These are phyloP conservation scores for Paramecium octaurelia DNA, from an alignment of 73 alveolate genomes.

Conservation along the genomic window DNA sequence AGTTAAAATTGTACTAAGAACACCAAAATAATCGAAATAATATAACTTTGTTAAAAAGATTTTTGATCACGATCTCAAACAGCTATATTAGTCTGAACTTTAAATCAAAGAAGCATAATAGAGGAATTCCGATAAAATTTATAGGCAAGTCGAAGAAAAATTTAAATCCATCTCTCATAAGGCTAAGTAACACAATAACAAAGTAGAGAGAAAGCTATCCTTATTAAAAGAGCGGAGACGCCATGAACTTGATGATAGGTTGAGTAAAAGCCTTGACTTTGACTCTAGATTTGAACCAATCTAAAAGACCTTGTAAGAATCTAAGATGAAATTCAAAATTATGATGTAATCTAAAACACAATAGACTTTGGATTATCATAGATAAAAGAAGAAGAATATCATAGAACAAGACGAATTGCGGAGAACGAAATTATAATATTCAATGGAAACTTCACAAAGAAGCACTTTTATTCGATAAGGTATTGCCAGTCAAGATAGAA, in stretches of 20 bases:
- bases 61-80: conserved; percentile 32
- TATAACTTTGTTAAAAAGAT: not conserved
- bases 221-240: not conserved
- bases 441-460: not conserved
- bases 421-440: conserved; percentile 2
- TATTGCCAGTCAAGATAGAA: not conserved
- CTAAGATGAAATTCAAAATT: not conserved
- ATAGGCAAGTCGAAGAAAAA: not conserved
- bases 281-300: conserved; percentile 18
- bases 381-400: not conserved
- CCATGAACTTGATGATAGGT: conserved; percentile 21
- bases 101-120: conserved; percentile 25
- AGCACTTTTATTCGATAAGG: conserved; percentile 1
- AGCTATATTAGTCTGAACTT: not conserved
- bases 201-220: not conserved
- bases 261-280: not conserved
- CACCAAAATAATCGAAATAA: not conserved
- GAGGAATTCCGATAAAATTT: not conserved
- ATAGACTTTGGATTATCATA: not conserved
- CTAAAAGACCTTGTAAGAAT: not conserved
- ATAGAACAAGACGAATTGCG: not conserved
- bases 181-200: not conserved
- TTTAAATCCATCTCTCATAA: not conserved
- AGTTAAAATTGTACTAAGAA: not conserved
- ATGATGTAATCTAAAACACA: not conserved